These are phyloP conservation scores for Hypoxylon subgilvum DNA, from an alignment of 495 filamentous ascomycete species.

Conservation along the genomic window DNA sequence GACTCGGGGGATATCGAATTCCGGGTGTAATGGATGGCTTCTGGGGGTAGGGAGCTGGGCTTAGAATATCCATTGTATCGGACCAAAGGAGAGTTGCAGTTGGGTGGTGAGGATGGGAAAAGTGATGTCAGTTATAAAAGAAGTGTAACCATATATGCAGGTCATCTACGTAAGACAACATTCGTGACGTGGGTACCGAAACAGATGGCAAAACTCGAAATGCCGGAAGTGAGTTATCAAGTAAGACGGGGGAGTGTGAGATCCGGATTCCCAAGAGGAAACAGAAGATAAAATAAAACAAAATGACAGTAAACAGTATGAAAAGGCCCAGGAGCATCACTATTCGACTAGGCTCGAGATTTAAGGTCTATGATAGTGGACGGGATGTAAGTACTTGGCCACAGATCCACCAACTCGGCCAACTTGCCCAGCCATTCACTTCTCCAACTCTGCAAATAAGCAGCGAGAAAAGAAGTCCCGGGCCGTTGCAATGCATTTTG, in stretches of 20 bases:
- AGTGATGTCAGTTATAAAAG: constrained; percentile 12
- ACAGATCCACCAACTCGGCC: constrained; percentile 4
- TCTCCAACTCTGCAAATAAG: constrained; percentile 16
- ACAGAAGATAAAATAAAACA: not conserved
- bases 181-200: not conserved
- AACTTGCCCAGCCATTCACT: constrained; percentile 6
- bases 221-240: too few relatives aligned
- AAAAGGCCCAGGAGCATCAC: not conserved
- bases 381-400: constrained; percentile 3
- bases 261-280: too few relatives aligned
- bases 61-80: constrained; percentile 26
- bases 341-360: constrained; percentile 7
- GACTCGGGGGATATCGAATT: constrained; percentile 34
- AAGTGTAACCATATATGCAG: constrained; percentile 22
- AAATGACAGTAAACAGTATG: too few relatives aligned
- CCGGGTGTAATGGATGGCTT: not conserved
- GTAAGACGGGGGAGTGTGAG: too few relatives aligned
- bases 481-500: constrained; percentile 21
- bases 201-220: not conserved
- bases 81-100: not conserved
- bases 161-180: constrained; percentile 19
- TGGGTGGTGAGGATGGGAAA: not conserved
- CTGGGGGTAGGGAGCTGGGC: constrained; percentile 6
- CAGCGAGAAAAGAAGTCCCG: constrained; percentile 20
- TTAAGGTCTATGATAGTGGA: constrained; percentile 5